Base-by-base conservation (phyloP, 495 filamentous ascomycete species). In the Penicillium egyptiacum region DNA sequence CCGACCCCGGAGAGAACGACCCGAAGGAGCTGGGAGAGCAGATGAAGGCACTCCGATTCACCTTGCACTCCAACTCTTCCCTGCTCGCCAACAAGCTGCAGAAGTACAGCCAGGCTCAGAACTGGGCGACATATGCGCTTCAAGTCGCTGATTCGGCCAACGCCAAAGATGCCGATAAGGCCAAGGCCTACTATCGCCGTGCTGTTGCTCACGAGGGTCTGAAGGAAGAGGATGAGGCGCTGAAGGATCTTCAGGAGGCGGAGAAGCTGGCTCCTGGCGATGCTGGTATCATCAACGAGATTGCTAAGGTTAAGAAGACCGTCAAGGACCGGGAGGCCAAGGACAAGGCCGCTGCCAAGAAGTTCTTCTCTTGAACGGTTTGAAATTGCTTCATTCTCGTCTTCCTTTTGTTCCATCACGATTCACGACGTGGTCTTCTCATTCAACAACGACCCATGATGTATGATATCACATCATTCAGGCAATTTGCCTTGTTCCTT, bases 341-440 rank as follows among this genome's bases (percentile, higher is more conserved):
- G 80, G 90, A 98, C 78, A 93, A 91, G 79, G 88, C 85, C 31
- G 88, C 87, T 26, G 94, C 91, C 67, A 85, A 85, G 75, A 96
- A 92, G 78, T 92, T 92, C 77, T 98, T 98, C 66, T 68, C 81
- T 17, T 86, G 56, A 71, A 47, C 8, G 19, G 50, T 39, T 50
- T 33, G 19, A 35, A 31, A 17, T 44, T 41, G 11, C 43, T 54
- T 46, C 25, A 56, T 53, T 40, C 47, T 41, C 8, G 9, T 40
- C 48, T 33, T 53, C n/a, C 16, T 44, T 49, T 28, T 46, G 23
- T 60, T 41, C 11, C 33, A 57, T 64, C 55, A 66, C 37, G 70
- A 71, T 63, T 74, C 70, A 76, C 69, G 73, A 71, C 53, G 64
- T 62, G 61, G 39, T 51, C 33, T 55, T 22, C 23, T 19, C 40